Base-by-base conservation (phyloP, 1,139 yeast species). In the Geotrichum candidum region DNA sequence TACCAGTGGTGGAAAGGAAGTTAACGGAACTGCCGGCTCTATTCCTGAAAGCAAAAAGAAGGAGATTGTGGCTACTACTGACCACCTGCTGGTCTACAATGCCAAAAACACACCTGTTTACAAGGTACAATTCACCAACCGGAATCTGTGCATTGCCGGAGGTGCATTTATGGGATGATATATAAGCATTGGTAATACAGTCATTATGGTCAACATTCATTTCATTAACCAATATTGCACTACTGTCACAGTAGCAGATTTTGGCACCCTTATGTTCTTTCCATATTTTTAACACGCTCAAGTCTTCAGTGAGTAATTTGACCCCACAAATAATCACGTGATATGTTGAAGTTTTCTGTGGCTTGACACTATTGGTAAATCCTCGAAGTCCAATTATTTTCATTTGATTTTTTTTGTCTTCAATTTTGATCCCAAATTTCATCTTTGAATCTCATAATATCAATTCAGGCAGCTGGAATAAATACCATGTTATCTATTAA, bases 91-190 rank as follows among this genome's bases (percentile, higher is more conserved):
- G 2, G 96, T 95, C 18, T 94, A 88, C 73, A 90, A 89, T 75
- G 92, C 99, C 0, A 94, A 91, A 75, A 87, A 87, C 75, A 90
- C 98, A 0, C 97, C 98, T 1, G 95, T 94, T 29, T 94, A 88
- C 76, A 90, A 89, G 70, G 96, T 95, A 41, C 91, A 88, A 70
- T 94, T 92, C 73, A 92, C 98, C 0, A 82, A 96, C 71, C 81
- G 97, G 65, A 95, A 95, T 74, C 77, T 95, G 67, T 92, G 96
- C 69, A 80, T 94, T 48, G 97, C 97, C 0, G 97, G 92, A 15
- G 98, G 99, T 56, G 95, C 95, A 3, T 90, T 87, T 68, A 73
- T 74, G 66, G 82, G 80, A 48, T 81, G 66, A 52, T 22, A 57
- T 23, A 35, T 51, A 48, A 13, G 29, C 11, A 4, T 56, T 56